Conservation (phyloP, 768 basidiomycete genomes). For the Chalciporus piperatus region DNA sequence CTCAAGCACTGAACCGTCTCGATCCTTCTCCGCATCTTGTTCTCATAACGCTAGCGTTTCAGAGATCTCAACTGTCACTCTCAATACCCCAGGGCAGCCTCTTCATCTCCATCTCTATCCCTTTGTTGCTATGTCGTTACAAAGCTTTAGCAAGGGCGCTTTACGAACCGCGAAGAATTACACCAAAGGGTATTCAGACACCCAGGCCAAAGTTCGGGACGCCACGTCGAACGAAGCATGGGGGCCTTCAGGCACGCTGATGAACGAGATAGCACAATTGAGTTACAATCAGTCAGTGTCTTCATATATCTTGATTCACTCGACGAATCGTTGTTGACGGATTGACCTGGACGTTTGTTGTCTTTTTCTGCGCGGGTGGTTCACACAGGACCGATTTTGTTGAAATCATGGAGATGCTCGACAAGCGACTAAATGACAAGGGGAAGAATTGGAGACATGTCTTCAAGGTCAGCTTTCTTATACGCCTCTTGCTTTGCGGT, state of each 20-base stretch:
- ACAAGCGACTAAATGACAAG: conserved; percentile 97
- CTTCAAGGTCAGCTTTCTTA: conserved; percentile 69
- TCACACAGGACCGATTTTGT: conserved; percentile 82
- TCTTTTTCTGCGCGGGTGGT: too few species aligned
- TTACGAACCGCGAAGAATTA: conserved; percentile 92
- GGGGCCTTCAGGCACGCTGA: conserved; percentile 96
- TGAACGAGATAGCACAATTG: conserved; percentile 98
- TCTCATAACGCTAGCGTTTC: too few species aligned
- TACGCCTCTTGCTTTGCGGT: neutral
- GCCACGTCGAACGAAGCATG: conserved; percentile 97
- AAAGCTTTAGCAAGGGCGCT: conserved; percentile 81
- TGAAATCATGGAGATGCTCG: conserved; percentile 99
- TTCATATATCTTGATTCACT: too few species aligned
- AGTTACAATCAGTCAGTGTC: conserved; percentile 88
- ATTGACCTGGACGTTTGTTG: too few species aligned
- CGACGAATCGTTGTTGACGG: neutral
- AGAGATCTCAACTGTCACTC: too few species aligned
- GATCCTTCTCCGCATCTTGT: neutral
- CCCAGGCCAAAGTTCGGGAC: conserved; percentile 93
- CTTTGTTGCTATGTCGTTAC: conserved; percentile 49
- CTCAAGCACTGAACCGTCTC: neutral
- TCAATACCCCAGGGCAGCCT: neutral
- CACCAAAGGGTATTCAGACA: conserved; percentile 94
- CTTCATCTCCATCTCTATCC: neutral
- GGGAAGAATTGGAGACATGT: conserved; percentile 99